Base-by-base conservation (phyloP, 371 early-diverging fungal species). In the Smittium culicis region DNA sequence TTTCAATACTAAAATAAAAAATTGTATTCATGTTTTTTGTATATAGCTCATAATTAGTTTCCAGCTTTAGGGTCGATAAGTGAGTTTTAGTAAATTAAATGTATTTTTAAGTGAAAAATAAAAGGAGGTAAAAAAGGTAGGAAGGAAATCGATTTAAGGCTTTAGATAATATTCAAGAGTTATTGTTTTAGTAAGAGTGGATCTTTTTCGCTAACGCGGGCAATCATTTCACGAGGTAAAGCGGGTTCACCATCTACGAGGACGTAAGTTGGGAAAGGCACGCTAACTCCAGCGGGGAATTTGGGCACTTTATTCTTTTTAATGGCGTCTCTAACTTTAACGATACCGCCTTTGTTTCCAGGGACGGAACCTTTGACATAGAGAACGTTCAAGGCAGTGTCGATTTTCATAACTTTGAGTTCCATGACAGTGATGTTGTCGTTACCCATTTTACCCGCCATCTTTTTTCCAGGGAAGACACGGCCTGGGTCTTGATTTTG, bases 371-470 rank as follows among this genome's bases (percentile, higher is more conserved):
- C 98, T 77, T 90, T 92, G 58, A 97, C 88, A 79, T 87, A 94
- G 59, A 96, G 69, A 56, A 92, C 78, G 77, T 94, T 91, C 68
- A 89, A 73, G 16, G 69, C 83, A 30, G 86, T 84, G 74, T 97
- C 97, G 62, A 97, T 83, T 79, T 94, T 95, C 73, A 95, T 67
- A 67, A 89, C 88, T 73, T 88, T 82, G 33, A 94, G 79, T 69
- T 82, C 89, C 72, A 90, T 89, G 28, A 86, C 88, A 14, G 96
- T 94, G 25, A 82, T 79, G 70, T 77, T 84, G 45, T 89, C 82
- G 67, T 90, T 90, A 67, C 98, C 98, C 88, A 96, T 88, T 31
- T 91, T 85, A 62, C 98, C 98, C 27, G 96, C 87, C 97, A 97
- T 96, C 78, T 97, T 97, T 80, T 94, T 97, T 29, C 97, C 97